A percentile compares a stretch with the other conserved stretches of the same genome.
phyloP scores from a whole-genome alignment of 2,329 filamentous ascomycete species.

The Alternaria sp. region DNA sequence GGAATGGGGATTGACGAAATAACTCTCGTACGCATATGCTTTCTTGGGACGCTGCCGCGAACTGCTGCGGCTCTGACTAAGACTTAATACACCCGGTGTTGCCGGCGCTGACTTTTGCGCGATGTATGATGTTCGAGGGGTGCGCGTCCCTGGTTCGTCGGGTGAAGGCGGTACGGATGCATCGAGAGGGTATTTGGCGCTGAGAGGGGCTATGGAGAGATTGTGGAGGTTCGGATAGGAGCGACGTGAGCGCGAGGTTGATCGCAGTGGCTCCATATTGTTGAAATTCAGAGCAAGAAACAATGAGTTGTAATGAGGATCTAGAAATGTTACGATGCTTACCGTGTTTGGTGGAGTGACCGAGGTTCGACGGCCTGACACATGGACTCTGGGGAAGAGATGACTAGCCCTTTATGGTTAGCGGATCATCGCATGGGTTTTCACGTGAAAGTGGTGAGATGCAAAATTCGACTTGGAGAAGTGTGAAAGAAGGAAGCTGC shows the following conservation, averaged over 20 bases:
- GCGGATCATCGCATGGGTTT: conserved; percentile 24
- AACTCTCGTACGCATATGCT: conserved; percentile 44
- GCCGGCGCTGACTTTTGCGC: conserved; percentile 59
- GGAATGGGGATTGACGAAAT: conserved; percentile 38
- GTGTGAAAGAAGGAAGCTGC: not conserved
- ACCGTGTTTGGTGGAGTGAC: conserved; percentile 29
- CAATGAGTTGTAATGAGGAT: not conserved
- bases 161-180: conserved; percentile 48
- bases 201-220: conserved; percentile 69
- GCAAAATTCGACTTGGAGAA: not conserved
- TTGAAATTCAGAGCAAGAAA: not conserved
- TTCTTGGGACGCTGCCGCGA: conserved; percentile 50
- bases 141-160: conserved; percentile 35
- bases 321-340: conserved; percentile 12
- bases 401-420: conserved; percentile 23
- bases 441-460: conserved; percentile 32
- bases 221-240: conserved; percentile 68
- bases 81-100: conserved; percentile 59
- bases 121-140: conserved; percentile 56
- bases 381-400: conserved; percentile 34
- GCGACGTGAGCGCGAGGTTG: conserved; percentile 54
- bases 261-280: conserved; percentile 37
- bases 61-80: conserved; percentile 50
- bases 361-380: conserved; percentile 34
- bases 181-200: conserved; percentile 63